Percentiles rank a stretch among this genome's conserved stretches.
These are phyloP conservation scores for Syzygium aqueum DNA, from an alignment of 345 rosid species.

Conservation along the genomic window DNA sequence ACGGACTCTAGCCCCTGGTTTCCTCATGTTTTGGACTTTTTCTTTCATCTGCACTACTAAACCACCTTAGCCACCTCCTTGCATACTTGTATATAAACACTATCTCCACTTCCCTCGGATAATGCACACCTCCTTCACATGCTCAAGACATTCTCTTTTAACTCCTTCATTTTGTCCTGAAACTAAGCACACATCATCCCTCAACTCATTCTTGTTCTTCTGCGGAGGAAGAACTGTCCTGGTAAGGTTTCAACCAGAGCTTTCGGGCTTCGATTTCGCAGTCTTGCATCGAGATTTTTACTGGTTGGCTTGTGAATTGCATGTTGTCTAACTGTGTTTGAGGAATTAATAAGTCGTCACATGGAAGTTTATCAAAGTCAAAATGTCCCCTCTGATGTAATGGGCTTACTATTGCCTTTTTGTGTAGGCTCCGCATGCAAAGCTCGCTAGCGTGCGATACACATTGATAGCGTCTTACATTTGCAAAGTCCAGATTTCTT, in stretches of 20 bases:
- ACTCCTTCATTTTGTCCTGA: background rate
- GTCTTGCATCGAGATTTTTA: background rate
- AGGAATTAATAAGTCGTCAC: background rate
- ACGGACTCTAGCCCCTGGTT: conserved; percentile 29
- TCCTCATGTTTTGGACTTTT: conserved; percentile 6
- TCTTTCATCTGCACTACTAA: background rate
- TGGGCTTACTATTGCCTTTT: background rate
- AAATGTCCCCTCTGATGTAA: background rate
- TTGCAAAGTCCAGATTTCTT: background rate
- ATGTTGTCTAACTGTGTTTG: background rate
- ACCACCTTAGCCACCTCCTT: background rate
- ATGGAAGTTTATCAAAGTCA: background rate
- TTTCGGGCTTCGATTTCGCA: background rate
- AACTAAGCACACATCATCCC: background rate
- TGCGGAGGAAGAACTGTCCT: background rate
- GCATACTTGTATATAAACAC: background rate
- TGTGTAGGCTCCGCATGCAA: background rate
- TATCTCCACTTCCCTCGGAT: background rate
- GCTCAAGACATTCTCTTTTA: background rate
- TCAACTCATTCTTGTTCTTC: background rate
- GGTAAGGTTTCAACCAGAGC: background rate
- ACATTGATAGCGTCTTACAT: background rate
- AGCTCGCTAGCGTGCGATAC: background rate
- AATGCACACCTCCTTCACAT: background rate
- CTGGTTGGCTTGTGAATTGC: background rate